A percentile compares a stretch with the other conserved stretches of the same genome.
phyloP scores from a whole-genome alignment of 202 grass and related monocot species.

The Bolboschoenoplectus hybrid region DNA sequence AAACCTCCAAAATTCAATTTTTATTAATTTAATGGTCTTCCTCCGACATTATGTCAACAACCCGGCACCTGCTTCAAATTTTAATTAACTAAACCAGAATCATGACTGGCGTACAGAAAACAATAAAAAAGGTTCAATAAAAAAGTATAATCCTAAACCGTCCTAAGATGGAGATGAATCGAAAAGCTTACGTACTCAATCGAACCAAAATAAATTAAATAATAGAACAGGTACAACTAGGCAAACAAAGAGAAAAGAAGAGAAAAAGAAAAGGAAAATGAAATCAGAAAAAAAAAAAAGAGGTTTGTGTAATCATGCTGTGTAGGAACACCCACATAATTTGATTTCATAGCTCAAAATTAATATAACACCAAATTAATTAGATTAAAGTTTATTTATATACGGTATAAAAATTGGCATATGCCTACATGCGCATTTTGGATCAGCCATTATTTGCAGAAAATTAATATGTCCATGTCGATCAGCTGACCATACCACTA shows the following conservation, averaged over 20 bases:
- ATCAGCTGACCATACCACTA: not conserved
- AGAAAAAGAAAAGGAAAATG: no score
- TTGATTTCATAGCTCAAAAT: no score
- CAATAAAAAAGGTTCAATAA: not conserved
- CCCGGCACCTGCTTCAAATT: not conserved
- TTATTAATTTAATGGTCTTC: not conserved
- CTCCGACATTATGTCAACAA: constrained; percentile 30
- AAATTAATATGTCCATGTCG: not conserved
- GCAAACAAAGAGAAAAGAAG: no score
- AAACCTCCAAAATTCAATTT: constrained; percentile 5
- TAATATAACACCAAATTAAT: no score
- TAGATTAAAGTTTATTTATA: no score
- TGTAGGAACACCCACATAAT: no score
- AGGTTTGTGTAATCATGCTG: no score
- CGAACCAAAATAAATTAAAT: no score
- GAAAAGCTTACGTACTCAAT: no score
- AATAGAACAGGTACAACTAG: no score
- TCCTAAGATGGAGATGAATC: not conserved
- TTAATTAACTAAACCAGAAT: not conserved
- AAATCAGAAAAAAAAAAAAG: no score
- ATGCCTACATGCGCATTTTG: not conserved
- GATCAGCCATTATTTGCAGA: not conserved
- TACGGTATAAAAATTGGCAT: not conserved
- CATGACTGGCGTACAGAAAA: not conserved
- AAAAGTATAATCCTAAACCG: not conserved